Evolutionary conservation across 164 flowering plant species (phyloP), one percentile per base, ranked within the genome.

Genomic region (Nelumbo lutea): DNA sequence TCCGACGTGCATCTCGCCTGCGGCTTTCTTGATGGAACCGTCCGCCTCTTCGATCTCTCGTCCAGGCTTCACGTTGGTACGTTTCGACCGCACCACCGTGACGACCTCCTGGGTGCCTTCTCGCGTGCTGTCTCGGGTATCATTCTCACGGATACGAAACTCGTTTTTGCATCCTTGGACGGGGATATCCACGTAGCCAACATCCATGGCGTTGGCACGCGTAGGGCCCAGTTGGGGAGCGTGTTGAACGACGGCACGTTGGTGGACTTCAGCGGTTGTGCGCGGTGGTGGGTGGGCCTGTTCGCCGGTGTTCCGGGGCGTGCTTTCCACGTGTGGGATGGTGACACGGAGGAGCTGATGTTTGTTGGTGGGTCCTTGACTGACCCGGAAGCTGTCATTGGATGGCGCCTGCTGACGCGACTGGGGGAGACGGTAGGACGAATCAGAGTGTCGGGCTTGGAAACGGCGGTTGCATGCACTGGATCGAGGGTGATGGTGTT

Each of bases 241-340:
- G 82, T 82, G 14, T 78, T 86, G 2, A 72, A 67, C 62, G 90
- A 93, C 67, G 98, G 98, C 0, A 80, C 82, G 0, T 59, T 90
- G 15, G 88, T 90, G 0, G 90, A 86, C 67, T 93, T 93, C 70
- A 40, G 87, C 3, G 97, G 98, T 0, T 76, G 82, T 47, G 67
- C 45, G 9, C 79, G 84, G 44, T 87, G 84, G 85, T 93, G 98
- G 98, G 93, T 90, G 10, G 98, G 98, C 2, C 82, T 93, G 0
- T 89, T 73, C 66, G 96, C 97, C 0, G 98, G 96, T 0, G 91
- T 82, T 0, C 93, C 96, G 0, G 92, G 87, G 1, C 86, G 85
- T 7, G 83, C 97, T 0, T 82, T 91, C 66, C 96, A 73, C 66
- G 78, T 92, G 0, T 92, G 98, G 97, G 78, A 90, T 60, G 75